Evolutionary conservation across 176 grass and related monocot genomes (phyloP), one percentile per base, ranked within the genome.

Genomic region (Ensete ventricosum): DNA sequence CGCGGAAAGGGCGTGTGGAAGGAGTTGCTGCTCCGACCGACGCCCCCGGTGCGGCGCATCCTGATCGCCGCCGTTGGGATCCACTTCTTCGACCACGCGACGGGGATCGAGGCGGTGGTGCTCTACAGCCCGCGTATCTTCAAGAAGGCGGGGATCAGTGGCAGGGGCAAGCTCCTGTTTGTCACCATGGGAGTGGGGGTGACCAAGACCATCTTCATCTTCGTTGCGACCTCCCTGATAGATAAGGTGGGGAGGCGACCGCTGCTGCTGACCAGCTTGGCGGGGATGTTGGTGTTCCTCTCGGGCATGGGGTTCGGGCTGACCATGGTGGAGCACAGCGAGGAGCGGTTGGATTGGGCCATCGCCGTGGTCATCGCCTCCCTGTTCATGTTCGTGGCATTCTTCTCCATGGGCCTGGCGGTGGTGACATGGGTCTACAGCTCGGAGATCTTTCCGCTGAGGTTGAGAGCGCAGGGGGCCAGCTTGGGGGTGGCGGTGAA

Each of bases 121-220:
- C 76, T 85, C 1, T 89, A 89, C 83, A 89, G 83, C 75, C 87
- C 87, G 0, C 76, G 77, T 11, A 89, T 89, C 64, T 85, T 89
- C 62, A 82, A 82, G 72, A 83, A 77, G 0, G 76, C 83, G 1
- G 87, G 83, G 50, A 82, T 89, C 53, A 72, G 51, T 0, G 17
- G 50, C 10, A 72, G 68, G 43, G 79, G 48, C 50, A 54, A 73
- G 50, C 63, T 89, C 9, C 77, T 89, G 14, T 69, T 50, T 0
- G 87, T 82, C 11, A 89, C 87, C 9, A 27, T 89, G 53, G 87
- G 79, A 26, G 82, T 89, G 0, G 87, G 87, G 23, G 52, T 82
- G 8, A 79, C 76, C 26, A 89, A 89, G 73, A 89, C 79, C 2
- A 67, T 9, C n/a, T 89, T 89, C 82, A 82, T 89, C 60, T 22